Conservation (phyloP, 2,329 filamentous ascomycete genomes). For the Fusarium falciforme region DNA sequence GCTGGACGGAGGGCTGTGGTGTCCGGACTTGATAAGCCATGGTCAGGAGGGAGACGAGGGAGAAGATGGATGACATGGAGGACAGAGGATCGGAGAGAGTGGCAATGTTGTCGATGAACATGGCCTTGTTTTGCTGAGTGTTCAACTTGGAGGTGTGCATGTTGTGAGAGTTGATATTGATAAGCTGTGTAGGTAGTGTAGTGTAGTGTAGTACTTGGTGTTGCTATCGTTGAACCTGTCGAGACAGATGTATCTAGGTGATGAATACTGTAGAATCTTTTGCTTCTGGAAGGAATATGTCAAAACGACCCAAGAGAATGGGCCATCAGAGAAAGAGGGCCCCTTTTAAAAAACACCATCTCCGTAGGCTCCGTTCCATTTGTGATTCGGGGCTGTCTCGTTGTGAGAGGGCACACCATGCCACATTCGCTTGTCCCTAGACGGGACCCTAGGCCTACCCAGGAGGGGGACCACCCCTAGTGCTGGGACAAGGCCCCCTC, state of each 20-base stretch:
- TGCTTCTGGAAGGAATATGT: conserved; percentile 34
- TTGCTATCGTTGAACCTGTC: background rate
- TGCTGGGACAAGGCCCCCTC: conserved; percentile 2
- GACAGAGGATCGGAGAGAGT: conserved; percentile 47
- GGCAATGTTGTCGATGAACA: conserved; percentile 45
- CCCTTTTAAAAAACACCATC: conserved; percentile 25
- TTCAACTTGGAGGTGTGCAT: conserved; percentile 42
- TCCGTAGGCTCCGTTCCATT: conserved; percentile 34
- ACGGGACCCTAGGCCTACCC: conserved; percentile 7
- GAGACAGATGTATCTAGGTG: background rate
- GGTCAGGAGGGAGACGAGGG: conserved; percentile 50
- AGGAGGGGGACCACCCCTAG: conserved; percentile 1
- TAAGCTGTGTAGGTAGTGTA: background rate
- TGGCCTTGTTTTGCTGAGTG: conserved; percentile 31
- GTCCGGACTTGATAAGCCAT: conserved; percentile 47
- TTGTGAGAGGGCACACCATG: conserved; percentile 27
- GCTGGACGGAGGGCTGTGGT: conserved; percentile 40
- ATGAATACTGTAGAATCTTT: conserved; percentile 6
- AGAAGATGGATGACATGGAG: conserved; percentile 45
- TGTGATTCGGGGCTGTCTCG: background rate
- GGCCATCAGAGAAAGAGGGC: conserved; percentile 14
- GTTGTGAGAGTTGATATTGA: conserved; percentile 13
- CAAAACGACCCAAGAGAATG: conserved; percentile 20
- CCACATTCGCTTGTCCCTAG: conserved; percentile 7
- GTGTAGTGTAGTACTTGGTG: background rate